Conservation (phyloP, 192 early-diverging fungal genomes). For the Chytriomyces sp. region DNA sequence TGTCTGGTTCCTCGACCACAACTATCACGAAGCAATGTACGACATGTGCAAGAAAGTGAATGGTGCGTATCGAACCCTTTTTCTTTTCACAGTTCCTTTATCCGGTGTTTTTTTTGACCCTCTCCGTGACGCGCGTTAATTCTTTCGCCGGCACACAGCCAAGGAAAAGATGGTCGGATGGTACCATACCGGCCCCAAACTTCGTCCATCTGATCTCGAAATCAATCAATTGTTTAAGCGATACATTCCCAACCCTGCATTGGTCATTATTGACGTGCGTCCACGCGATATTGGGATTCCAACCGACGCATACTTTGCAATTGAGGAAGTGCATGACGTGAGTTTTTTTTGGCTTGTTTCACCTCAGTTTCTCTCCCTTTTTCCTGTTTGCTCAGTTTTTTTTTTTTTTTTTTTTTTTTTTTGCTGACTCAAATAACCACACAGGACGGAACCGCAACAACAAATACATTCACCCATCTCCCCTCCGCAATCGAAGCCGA, state of each 20-base stretch:
- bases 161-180: conserved; percentile 97
- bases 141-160: conserved; percentile 51
- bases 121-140: too few relatives aligned
- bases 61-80: conserved; percentile 57
- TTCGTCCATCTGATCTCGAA: conserved; percentile 93
- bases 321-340: conserved; percentile 98
- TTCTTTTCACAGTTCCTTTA: too few relatives aligned
- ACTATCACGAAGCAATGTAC: conserved; percentile 99
- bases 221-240: conserved; percentile 98
- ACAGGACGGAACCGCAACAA: conserved; percentile 95
- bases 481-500: conserved; percentile 95
- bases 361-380: neutral
- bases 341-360: conserved; percentile 11
- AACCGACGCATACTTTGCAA: conserved; percentile 95
- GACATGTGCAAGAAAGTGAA: conserved; percentile 99
- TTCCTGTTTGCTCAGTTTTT: neutral
- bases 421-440: neutral
- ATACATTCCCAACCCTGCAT: conserved; percentile 91
- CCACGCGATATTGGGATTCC: conserved; percentile 92
- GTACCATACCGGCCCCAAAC: conserved; percentile 96
- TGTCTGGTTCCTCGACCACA: conserved; percentile 99
- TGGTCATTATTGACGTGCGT: conserved; percentile 97
- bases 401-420: too few relatives aligned
- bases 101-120: too few relatives aligned
- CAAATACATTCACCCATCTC: conserved; percentile 95